Evolutionary conservation across 1,284 basidiomycete genomes (phyloP).

Genomic region (Rhodotorula mucilaginosa): DNA sequence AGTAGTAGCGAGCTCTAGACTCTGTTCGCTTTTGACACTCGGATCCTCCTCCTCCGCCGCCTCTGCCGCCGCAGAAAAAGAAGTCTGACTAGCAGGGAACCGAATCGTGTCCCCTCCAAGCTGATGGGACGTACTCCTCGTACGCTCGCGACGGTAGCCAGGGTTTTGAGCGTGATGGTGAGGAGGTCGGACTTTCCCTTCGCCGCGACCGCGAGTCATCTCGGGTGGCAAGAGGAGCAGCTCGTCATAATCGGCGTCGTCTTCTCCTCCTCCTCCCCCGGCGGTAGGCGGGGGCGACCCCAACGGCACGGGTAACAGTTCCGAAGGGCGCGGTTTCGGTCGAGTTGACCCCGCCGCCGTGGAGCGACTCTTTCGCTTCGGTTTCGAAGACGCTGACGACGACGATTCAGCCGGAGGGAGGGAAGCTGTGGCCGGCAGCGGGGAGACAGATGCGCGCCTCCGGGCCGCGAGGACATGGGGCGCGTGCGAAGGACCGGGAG

Average conservation of each 20-base stretch:
- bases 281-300: not conserved
- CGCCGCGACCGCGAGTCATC: conserved; percentile 17
- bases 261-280: not conserved
- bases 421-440: not conserved
- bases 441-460: conserved; percentile 5
- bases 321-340: conserved; percentile 7
- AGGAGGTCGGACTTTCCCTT: conserved; percentile 15
- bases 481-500: conserved; percentile 9
- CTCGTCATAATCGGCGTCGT: conserved; percentile 3
- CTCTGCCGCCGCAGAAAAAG: no score
- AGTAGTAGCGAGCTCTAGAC: not conserved
- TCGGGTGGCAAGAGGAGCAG: conserved; percentile 19
- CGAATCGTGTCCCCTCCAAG: not conserved
- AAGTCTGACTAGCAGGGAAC: no score
- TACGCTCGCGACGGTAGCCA: not conserved
- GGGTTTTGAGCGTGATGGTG: not conserved
- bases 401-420: not conserved
- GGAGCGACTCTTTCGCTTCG: not conserved
- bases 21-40: not conserved
- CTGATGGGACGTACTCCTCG: not conserved
- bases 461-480: conserved; percentile 16
- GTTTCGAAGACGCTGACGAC: not conserved
- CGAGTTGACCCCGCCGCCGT: no score
- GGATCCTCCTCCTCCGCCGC: no score
- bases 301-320: conserved; percentile 1